Percentiles rank a stretch among this genome's conserved stretches.
Conservation (phyloP, 1,284 basidiomycete genomes). For the Caloboletus inedulis region DNA sequence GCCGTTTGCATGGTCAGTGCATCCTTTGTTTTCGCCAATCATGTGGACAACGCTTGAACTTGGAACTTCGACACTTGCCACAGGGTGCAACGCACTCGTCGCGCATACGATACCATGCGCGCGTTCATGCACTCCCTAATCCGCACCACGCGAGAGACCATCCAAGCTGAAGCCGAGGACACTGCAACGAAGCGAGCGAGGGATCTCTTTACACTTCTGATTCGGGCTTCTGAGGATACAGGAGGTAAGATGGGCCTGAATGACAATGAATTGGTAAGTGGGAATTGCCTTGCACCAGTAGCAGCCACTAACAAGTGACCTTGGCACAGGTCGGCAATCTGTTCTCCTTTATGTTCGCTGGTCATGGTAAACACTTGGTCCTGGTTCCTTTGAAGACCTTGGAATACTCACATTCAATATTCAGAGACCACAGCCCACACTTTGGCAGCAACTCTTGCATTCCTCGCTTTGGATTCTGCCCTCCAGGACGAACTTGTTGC, state of each 20-base stretch:
- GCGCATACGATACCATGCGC: slow-evolving; percentile 31
- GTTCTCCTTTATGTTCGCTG: slow-evolving; percentile 52
- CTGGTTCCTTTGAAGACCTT: neutral
- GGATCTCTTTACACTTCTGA: slow-evolving; percentile 48
- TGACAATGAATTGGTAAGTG: slow-evolving; percentile 47
- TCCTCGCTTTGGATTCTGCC: slow-evolving; percentile 41
- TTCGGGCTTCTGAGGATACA: slow-evolving; percentile 49
- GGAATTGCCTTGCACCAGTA: neutral
- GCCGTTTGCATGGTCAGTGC: slow-evolving; percentile 40
- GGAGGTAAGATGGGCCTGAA: slow-evolving; percentile 42
- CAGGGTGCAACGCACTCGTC: slow-evolving; percentile 26
- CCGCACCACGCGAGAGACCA: slow-evolving; percentile 34
- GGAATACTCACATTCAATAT: neutral
- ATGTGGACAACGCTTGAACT: neutral
- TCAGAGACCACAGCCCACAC: slow-evolving; percentile 52
- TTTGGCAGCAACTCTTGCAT: slow-evolving; percentile 46
- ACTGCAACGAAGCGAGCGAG: slow-evolving; percentile 16
- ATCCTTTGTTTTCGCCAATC: neutral
- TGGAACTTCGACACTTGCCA: neutral
- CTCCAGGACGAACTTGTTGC: slow-evolving; percentile 48
- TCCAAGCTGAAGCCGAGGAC: slow-evolving; percentile 24
- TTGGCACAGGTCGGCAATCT: slow-evolving; percentile 48
- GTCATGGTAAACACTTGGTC: slow-evolving; percentile 42
- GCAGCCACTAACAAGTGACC: neutral
- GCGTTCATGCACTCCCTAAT: slow-evolving; percentile 43